phyloP scores from a whole-genome alignment of 495 filamentous ascomycete genomes.

The Physcia stellaris region DNA sequence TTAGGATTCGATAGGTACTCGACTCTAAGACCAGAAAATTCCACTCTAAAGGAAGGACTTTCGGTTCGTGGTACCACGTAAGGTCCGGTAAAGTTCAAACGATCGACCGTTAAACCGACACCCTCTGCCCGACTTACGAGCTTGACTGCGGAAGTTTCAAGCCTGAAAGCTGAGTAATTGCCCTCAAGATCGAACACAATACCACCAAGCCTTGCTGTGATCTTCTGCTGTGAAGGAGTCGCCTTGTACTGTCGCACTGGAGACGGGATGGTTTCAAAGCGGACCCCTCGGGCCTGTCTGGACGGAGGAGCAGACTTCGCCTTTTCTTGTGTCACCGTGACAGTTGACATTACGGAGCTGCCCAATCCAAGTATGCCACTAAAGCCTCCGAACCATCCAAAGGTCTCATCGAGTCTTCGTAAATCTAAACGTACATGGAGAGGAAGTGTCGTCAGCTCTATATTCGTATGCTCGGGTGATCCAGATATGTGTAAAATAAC shows the following conservation, averaged over 20 bases:
- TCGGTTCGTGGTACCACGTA: slow-evolving; percentile 33
- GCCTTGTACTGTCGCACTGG: background rate
- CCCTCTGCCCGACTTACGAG: slow-evolving; percentile 56
- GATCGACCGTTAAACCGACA: slow-evolving; percentile 58
- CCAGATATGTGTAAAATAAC: slow-evolving; percentile 47
- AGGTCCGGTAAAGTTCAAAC: slow-evolving; percentile 60
- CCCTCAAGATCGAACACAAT: slow-evolving; percentile 59
- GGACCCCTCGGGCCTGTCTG: slow-evolving; percentile 46
- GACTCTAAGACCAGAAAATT: slow-evolving; percentile 50
- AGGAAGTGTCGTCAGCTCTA: slow-evolving; percentile 72
- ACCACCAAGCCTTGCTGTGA: slow-evolving; percentile 65
- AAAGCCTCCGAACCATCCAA: slow-evolving; percentile 80
- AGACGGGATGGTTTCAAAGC: slow-evolving; percentile 43
- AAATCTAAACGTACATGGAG: slow-evolving; percentile 67
- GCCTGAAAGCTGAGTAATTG: slow-evolving; percentile 54
- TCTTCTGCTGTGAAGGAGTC: slow-evolving; percentile 27
- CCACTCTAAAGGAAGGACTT: slow-evolving; percentile 36
- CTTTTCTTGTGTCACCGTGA: slow-evolving; percentile 34
- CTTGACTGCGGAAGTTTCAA: slow-evolving; percentile 71
- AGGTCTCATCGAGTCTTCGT: slow-evolving; percentile 68
- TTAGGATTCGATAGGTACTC: slow-evolving; percentile 64
- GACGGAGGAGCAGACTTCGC: slow-evolving; percentile 17
- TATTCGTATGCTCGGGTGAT: slow-evolving; percentile 33
- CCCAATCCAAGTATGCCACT: slow-evolving; percentile 84
- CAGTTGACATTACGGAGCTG: slow-evolving; percentile 65